Evolutionary conservation across 257 asterid genomes (phyloP), one percentile per base, ranked within the genome.

Genomic region (Datura wrightii): DNA sequence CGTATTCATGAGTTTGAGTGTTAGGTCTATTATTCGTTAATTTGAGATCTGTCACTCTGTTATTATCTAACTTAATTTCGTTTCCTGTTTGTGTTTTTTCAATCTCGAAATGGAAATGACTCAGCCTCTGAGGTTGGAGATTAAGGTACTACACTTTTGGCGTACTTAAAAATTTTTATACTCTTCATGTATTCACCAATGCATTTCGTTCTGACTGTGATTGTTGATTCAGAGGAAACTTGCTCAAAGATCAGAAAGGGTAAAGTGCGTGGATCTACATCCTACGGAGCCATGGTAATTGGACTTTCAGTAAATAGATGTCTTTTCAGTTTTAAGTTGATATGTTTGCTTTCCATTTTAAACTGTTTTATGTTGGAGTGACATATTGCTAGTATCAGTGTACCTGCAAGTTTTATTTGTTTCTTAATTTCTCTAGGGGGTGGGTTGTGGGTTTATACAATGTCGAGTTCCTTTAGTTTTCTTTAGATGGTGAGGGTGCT

Each of bases 281-380:
- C 92, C 91, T 1, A 88, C 91, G 0, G 92, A 90, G 87, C 92
- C 92, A 88, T 90, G 92, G 91, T 90, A 84, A 86, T 50, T 67
- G 6, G 69, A 62, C 52, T 44, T 55, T 78, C 82, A 10, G 31
- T 39, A 14, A 67, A 37, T 67, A 37, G 50, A 31, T 48, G 13
- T 46, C 80, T 46, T 50, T 76, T 76, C 80, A 76, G 62, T 76
- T 78, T 24, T 78, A 14, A 66, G 14, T 39, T 15, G 63, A 78
- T 34, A 52, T 78, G 81, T 24, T 46, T 46, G 42, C 16, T 46
- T 72, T 46, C 80, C 59, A 19, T 72, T 72, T 74, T 11, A 48
- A 10, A 48, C 18, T 11, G 4, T 74, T 34, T 48, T 48, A 48
- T 74, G 60, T 74, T 2, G 6, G 59, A 72, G 80, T 19, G 11